Percentiles rank a stretch among this genome's conserved stretches.
Evolutionary conservation across 192 early-diverging fungal genomes (phyloP).

Genomic region (Lobosporangium transversale): DNA sequence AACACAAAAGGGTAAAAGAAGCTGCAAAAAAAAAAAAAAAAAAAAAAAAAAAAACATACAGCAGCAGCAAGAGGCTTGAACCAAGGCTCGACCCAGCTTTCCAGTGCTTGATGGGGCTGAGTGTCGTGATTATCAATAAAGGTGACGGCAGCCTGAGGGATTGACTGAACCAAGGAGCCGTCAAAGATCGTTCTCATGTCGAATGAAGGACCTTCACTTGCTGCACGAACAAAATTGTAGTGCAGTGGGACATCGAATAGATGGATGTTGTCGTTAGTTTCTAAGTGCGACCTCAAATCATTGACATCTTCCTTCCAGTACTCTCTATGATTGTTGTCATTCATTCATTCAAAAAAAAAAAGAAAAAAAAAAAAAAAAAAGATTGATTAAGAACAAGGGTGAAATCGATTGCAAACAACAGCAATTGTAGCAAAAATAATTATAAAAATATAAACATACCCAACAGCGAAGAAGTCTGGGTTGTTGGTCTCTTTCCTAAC

Average conservation of each 20-base stretch:
- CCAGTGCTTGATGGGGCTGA: slow-evolving; percentile 56
- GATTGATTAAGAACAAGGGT: not conserved
- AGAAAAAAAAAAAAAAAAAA: not conserved
- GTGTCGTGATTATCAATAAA: slow-evolving; percentile 50
- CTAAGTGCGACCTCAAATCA: slow-evolving; percentile 11
- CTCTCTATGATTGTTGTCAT: too few relatives aligned
- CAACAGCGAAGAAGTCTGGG: slow-evolving; percentile 32
- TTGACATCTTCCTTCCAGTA: slow-evolving; percentile 31
- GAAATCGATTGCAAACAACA: too few relatives aligned
- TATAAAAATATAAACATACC: slow-evolving; percentile 2
- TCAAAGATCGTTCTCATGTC: slow-evolving; percentile 44
- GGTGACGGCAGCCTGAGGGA: slow-evolving; percentile 28
- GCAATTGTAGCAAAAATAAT: not conserved
- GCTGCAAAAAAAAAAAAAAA: not conserved
- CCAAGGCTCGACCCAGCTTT: slow-evolving; percentile 56
- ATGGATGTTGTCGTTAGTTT: slow-evolving; percentile 25
- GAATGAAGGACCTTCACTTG: slow-evolving; percentile 17
- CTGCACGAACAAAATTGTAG: slow-evolving; percentile 28
- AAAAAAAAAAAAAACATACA: slow-evolving; percentile 18
- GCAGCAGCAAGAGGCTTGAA: slow-evolving; percentile 58
- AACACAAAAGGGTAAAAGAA: not conserved
- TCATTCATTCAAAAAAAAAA: too few relatives aligned
- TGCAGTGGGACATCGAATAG: slow-evolving; percentile 42
- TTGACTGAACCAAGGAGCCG: slow-evolving; percentile 24
- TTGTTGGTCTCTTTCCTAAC: slow-evolving; percentile 13